A percentile compares a stretch with the other conserved stretches of the same genome.
phyloP scores from a whole-genome alignment of 2,329 filamentous ascomycete genomes.

The Aspergillus uvarum region DNA sequence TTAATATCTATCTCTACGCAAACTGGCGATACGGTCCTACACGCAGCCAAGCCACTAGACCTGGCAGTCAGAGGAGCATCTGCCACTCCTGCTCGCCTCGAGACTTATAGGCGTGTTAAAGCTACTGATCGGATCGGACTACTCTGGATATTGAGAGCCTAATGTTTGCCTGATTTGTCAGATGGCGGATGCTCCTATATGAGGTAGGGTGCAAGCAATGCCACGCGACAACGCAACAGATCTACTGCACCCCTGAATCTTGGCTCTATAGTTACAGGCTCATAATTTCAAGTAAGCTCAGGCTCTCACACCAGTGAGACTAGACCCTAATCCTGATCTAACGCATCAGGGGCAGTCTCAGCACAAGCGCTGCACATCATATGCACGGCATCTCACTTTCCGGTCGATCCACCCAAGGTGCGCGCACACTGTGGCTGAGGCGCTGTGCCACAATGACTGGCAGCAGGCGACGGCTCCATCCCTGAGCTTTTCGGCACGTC shows the following conservation, averaged over 20 bases:
- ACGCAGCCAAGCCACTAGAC: too few relatives aligned
- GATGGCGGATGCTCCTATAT: neutral
- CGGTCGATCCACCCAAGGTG: neutral
- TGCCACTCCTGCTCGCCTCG: too few relatives aligned
- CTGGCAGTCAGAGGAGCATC: too few relatives aligned
- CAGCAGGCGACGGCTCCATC: neutral
- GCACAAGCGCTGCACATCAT: neutral
- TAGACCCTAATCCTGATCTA: neutral
- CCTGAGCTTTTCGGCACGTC: neutral
- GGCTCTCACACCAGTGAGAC: neutral
- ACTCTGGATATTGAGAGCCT: neutral
- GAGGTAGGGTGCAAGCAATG: neutral
- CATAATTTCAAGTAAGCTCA: neutral
- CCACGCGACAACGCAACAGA: neutral
- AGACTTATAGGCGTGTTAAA: neutral
- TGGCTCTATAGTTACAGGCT: neutral
- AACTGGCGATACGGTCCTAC: too few relatives aligned
- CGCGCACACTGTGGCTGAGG: neutral
- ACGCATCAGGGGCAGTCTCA: neutral
- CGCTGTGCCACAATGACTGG: neutral
- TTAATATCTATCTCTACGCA: too few relatives aligned
- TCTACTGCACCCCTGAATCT: neutral
- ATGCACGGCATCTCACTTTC: neutral
- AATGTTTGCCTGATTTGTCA: neutral
- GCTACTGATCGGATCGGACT: neutral